phyloP scores from a whole-genome alignment of 768 basidiomycete genomes.

The Termitomyces eurrhizus region DNA sequence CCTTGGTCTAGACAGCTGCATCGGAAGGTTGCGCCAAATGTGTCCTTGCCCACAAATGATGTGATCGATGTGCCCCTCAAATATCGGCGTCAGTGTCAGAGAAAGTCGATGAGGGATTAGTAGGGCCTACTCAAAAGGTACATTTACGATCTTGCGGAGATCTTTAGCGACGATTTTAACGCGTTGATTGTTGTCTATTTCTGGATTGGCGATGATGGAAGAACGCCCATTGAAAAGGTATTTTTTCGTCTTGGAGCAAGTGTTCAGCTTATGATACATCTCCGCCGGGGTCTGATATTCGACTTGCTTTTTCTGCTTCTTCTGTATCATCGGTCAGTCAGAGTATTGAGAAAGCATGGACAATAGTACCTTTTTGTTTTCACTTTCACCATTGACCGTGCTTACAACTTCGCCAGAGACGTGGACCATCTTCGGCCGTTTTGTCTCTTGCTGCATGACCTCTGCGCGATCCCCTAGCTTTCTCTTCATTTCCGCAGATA shows the following conservation, averaged over 20 bases:
- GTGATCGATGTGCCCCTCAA: background rate
- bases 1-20: background rate
- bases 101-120: background rate
- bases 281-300: slow-evolving; percentile 28
- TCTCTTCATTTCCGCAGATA: background rate
- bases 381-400: background rate
- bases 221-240: slow-evolving; percentile 23
- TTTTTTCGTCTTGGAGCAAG: background rate
- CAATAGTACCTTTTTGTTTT: background rate
- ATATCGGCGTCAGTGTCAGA: background rate
- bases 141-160: slow-evolving; percentile 24
- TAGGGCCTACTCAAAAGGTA: slow-evolving; percentile 25
- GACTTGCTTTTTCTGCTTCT: background rate
- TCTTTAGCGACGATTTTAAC: slow-evolving; percentile 23
- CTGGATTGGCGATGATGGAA: slow-evolving; percentile 23
- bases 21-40: background rate
- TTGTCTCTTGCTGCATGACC: background rate
- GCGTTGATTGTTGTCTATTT: slow-evolving; percentile 21
- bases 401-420: background rate
- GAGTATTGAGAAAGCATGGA: background rate
- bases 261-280: slow-evolving; percentile 23
- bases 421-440: background rate
- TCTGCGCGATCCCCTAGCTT: background rate
- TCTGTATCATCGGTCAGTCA: background rate
- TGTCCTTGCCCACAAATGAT: background rate